A percentile compares a stretch with the other conserved stretches of the same genome.
Evolutionary conservation across 305 asterid species (phyloP).

Genomic region (Fraxinus sp.): DNA sequence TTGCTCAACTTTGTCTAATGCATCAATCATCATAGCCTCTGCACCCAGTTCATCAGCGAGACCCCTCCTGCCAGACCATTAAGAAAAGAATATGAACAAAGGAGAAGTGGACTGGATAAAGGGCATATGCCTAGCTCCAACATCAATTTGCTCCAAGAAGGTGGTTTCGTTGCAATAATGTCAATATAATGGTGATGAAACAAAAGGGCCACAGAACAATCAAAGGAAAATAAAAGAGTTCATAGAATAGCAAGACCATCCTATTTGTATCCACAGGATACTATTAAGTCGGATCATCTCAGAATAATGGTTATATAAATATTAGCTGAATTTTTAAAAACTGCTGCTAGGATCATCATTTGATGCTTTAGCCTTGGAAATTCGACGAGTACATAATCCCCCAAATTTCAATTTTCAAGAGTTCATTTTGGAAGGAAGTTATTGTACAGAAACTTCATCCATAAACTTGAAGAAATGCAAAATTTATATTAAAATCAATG

Average conservation of each 20-base stretch:
- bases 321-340: constrained; percentile 13
- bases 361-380: background rate
- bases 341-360: constrained; percentile 15
- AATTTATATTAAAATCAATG: background rate
- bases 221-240: background rate
- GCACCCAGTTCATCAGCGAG: constrained; percentile 72
- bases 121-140: background rate
- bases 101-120: constrained; percentile 13
- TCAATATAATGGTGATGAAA: background rate
- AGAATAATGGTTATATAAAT: background rate
- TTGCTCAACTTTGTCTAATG: constrained; percentile 79
- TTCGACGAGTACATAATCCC: background rate
- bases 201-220: background rate
- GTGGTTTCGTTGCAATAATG: background rate
- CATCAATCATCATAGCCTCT: constrained; percentile 79
- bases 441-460: constrained; percentile 4
- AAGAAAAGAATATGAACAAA: constrained; percentile 1
- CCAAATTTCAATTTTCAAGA: background rate
- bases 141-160: background rate
- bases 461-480: background rate
- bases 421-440: background rate
- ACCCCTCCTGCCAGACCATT: constrained; percentile 68
- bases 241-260: background rate
- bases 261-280: too few relatives aligned
- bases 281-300: background rate